These are phyloP conservation scores for Aaosphaeria pasadenensis DNA, from an alignment of 2,329 filamentous ascomycete genomes.

Conservation along the genomic window DNA sequence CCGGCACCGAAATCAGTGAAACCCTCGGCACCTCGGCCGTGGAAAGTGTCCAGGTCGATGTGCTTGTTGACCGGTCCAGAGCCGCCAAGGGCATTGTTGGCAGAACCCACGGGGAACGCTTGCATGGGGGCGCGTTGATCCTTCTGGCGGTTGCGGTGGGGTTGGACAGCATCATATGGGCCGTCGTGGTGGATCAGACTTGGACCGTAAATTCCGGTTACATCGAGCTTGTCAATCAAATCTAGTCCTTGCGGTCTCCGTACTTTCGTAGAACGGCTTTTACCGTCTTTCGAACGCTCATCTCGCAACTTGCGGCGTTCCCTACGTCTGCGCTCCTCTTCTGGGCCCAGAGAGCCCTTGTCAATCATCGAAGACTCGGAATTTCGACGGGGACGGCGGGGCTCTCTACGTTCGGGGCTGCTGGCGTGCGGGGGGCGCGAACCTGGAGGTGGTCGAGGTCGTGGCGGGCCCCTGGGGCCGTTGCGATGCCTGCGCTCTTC, in stretches of 20 bases:
- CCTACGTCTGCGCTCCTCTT: conserved; percentile 55
- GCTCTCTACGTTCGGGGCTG: conserved; percentile 40
- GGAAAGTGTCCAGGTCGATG: conserved; percentile 82
- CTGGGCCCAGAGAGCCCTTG: conserved; percentile 59
- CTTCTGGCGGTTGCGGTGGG: conserved; percentile 84
- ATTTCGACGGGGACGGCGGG: conserved; percentile 65
- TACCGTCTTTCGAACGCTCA: conserved; percentile 38
- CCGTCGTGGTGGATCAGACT: conserved; percentile 97
- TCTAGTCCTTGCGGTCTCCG: conserved; percentile 60
- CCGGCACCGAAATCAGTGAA: conserved; percentile 72
- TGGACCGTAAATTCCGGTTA: conserved; percentile 91
- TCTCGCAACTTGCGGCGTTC: conserved; percentile 51
- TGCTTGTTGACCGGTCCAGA: conserved; percentile 78
- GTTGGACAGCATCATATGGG: conserved; percentile 94
- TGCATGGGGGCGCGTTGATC: conserved; percentile 88
- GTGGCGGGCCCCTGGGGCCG: conserved; percentile 23
- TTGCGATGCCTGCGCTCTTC: conserved; percentile 47
- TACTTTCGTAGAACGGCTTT: conserved; percentile 33
- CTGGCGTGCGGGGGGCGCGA: conserved; percentile 31
- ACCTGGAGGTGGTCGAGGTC: conserved; percentile 38
- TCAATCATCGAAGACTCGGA: conserved; percentile 75
- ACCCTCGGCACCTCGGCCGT: conserved; percentile 82
- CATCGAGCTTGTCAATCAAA: conserved; percentile 94
- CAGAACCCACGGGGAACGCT: conserved; percentile 87
- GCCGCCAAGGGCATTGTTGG: conserved; percentile 89